These are phyloP conservation scores for Epichloe scottii DNA, from an alignment of 2,329 filamentous ascomycete species.

Conservation along the genomic window DNA sequence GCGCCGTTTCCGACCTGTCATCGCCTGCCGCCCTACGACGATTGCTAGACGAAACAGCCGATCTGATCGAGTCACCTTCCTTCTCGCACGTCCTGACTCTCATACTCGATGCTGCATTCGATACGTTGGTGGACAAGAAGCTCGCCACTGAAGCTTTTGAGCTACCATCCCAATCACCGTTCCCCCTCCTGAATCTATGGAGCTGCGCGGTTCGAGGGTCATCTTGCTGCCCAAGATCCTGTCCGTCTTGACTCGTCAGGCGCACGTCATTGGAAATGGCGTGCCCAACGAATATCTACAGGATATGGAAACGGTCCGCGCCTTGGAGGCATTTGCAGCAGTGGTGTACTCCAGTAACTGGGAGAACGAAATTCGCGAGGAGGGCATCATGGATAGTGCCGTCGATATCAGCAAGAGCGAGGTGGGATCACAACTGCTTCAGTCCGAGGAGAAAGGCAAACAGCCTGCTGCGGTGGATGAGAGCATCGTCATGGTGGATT, in stretches of 20 bases:
- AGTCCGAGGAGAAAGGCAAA: conserved; percentile 17
- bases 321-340: conserved; percentile 73
- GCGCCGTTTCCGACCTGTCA: conserved; percentile 28
- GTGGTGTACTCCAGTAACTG: conserved; percentile 82
- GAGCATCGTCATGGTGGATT: conserved; percentile 41
- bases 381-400: conserved; percentile 27
- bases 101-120: conserved; percentile 79
- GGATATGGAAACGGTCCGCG: conserved; percentile 62
- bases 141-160: conserved; percentile 72
- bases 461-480: conserved; percentile 17
- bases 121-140: conserved; percentile 69
- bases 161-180: conserved; percentile 17
- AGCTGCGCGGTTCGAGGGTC: conserved; percentile 44
- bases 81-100: conserved; percentile 79
- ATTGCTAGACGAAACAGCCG: conserved; percentile 88
- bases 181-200: conserved; percentile 38
- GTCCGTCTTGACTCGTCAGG: conserved; percentile 81
- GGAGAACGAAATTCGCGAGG: conserved; percentile 49
- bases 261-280: conserved; percentile 75
- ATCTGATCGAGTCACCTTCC: conserved; percentile 85
- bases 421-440: conserved; percentile 8
- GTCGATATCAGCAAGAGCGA: conserved; percentile 19
- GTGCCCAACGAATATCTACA: conserved; percentile 58
- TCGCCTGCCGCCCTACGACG: conserved; percentile 56
- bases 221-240: conserved; percentile 73